Percentiles rank a stretch among this genome's conserved stretches.
Conservation (phyloP, 305 asterid genomes). For the Fraxinus sp. region DNA sequence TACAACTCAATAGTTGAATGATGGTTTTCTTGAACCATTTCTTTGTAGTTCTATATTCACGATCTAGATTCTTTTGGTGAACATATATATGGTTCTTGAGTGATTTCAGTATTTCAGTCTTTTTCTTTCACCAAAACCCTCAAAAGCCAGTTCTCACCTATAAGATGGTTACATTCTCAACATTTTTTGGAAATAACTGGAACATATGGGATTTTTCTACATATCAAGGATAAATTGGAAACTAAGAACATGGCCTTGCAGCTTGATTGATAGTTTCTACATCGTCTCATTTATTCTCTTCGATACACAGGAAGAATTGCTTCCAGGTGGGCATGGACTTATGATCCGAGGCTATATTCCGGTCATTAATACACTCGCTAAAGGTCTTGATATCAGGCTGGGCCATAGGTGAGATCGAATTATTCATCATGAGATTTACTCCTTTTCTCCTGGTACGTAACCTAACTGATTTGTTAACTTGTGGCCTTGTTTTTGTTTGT, state of each 20-base stretch:
- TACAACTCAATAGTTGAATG: neutral
- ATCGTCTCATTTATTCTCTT: neutral
- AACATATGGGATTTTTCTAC: neutral
- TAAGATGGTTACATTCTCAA: neutral
- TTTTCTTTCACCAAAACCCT: neutral
- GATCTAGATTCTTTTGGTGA: neutral
- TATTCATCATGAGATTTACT: neutral
- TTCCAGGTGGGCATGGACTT: slow-evolving; percentile 97
- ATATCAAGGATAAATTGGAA: neutral
- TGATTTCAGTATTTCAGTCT: neutral
- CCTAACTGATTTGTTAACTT: neutral
- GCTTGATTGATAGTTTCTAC: neutral
- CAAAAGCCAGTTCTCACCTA: neutral
- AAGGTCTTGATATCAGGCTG: slow-evolving; percentile 91
- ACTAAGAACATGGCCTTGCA: neutral
- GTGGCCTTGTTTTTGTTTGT: neutral
- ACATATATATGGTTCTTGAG: neutral
- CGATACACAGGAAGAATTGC: slow-evolving; percentile 71
- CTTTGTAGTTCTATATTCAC: neutral
- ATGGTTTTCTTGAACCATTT: neutral
- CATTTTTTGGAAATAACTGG: neutral
- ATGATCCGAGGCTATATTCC: slow-evolving; percentile 98
- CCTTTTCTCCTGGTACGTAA: neutral
- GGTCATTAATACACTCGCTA: slow-evolving; percentile 88
- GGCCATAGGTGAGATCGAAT: slow-evolving; percentile 59